Evolutionary conservation across 2,329 filamentous ascomycete species (phyloP).

Genomic region (Falciphora oryzae): DNA sequence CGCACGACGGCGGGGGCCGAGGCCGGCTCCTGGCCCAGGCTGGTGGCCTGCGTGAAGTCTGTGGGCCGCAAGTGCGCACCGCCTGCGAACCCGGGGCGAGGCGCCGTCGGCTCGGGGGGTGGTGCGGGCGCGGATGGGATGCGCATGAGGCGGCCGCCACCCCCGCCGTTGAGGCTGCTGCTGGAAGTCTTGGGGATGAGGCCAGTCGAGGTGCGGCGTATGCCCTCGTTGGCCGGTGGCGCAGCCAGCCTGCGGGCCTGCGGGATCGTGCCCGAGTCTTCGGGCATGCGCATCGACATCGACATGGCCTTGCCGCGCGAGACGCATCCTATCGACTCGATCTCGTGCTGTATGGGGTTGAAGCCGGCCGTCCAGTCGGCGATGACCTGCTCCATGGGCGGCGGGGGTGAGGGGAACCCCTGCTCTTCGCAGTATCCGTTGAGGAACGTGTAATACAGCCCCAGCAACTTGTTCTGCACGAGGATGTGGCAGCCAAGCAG

Average conservation of each 20-base stretch:
- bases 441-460: constrained; percentile 70
- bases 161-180: constrained; percentile 15
- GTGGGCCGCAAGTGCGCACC: constrained; percentile 33
- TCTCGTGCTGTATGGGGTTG: constrained; percentile 56
- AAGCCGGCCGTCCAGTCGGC: constrained; percentile 59
- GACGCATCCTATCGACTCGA: constrained; percentile 61
- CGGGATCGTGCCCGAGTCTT: constrained; percentile 24
- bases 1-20: constrained; percentile 17
- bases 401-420: constrained; percentile 64
- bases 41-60: constrained; percentile 39
- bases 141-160: constrained; percentile 24
- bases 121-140: constrained; percentile 25
- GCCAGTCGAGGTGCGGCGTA: constrained; percentile 35
- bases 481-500: constrained; percentile 65
- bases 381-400: constrained; percentile 66
- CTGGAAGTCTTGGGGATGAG: constrained; percentile 30
- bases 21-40: constrained; percentile 32
- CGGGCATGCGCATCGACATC: constrained; percentile 32
- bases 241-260: constrained; percentile 17
- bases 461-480: constrained; percentile 72
- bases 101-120: constrained; percentile 22
- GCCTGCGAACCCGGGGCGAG: constrained; percentile 23
- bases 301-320: constrained; percentile 61
- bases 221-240: constrained; percentile 26
- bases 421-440: constrained; percentile 67